Evolutionary conservation across 139 green algal species (phyloP), one percentile per base, ranked within the genome.

Genomic region (Choricystis sp.): DNA sequence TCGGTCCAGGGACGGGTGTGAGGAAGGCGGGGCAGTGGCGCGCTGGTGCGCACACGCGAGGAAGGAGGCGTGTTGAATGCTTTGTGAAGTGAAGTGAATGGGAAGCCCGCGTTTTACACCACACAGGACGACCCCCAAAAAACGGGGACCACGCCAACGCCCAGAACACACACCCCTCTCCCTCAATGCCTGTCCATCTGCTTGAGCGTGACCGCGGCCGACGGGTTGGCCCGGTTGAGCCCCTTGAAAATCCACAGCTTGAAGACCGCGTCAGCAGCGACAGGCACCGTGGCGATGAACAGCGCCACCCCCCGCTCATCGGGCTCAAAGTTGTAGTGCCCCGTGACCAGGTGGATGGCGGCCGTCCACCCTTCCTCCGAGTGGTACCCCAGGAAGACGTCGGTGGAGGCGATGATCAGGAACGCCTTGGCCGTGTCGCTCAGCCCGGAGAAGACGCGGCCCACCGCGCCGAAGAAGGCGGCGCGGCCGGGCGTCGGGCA

Each of bases 331-430:
- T 85, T 85, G 63, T 93, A 95, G 72, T 93, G 88, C 1, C 68
- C 72, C 25, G 80, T 68, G 14, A 94, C 60, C 26, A 95, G 57
- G 29, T 83, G 73, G 56, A 95, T 77, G 9, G 79, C 62, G 9
- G 85, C 86, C 19, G 80, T 90, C 89, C 89, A 96, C 27, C 88
- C 88, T 70, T 95, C 89, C 72, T 95, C 89, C 4, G 85, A 94
- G 73, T 96, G 89, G 69, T 96, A 96, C 2, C 88, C 88, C 60
- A 95, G 68, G 63, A 94, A 69, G n/a, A 86, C 92, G 74, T 91
- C 84, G 9, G 70, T 75, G 65, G 22, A 52, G 29, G 66, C 67
- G 70, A 96, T 95, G 80, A 96, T 94, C 29, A 91, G 64, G 57
- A 96, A 91, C 0, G 88, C 88, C 72, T 96, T 96, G 56, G 81